Evolutionary conservation across 176 grass and related monocot genomes (phyloP).

Genomic region (Avena atlantica): DNA sequence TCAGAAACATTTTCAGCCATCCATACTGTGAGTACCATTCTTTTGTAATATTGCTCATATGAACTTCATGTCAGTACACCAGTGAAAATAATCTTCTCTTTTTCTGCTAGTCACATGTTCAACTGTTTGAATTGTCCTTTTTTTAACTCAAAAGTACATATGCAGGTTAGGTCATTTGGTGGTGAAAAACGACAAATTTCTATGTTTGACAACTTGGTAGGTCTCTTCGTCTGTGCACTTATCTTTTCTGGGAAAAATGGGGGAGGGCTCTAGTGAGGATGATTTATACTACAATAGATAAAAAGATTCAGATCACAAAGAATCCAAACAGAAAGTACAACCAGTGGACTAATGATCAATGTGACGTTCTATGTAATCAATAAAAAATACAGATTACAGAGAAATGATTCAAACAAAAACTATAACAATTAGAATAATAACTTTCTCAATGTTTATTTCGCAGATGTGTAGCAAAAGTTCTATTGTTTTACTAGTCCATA

Average conservation of each 20-base stretch:
- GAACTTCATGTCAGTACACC: not conserved
- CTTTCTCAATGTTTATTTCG: not conserved
- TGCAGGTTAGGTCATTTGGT: slow-evolving; percentile 91
- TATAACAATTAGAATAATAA: slow-evolving; percentile 1
- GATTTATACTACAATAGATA: not conserved
- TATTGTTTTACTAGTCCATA: no score
- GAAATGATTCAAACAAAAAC: not conserved
- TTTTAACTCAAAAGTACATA: slow-evolving; percentile 37
- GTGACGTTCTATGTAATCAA: not conserved
- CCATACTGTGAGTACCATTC: slow-evolving; percentile 75
- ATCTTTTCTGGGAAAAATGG: not conserved
- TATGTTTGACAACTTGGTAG: slow-evolving; percentile 80
- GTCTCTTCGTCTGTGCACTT: slow-evolving; percentile 25
- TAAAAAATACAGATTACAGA: not conserved
- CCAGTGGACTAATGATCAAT: not conserved
- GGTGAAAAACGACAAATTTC: slow-evolving; percentile 96
- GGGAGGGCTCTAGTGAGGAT: not conserved
- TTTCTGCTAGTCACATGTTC: slow-evolving; percentile 16
- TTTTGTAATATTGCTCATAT: slow-evolving; percentile 23
- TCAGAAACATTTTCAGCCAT: slow-evolving; percentile 97
- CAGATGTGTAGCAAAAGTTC: not conserved
- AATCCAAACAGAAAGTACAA: slow-evolving; percentile 2
- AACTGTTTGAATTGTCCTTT: slow-evolving; percentile 38
- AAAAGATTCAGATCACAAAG: not conserved
- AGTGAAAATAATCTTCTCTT: not conserved